Base-by-base conservation (phyloP, 1,139 yeast species). In the Diutina mesorugosa region DNA sequence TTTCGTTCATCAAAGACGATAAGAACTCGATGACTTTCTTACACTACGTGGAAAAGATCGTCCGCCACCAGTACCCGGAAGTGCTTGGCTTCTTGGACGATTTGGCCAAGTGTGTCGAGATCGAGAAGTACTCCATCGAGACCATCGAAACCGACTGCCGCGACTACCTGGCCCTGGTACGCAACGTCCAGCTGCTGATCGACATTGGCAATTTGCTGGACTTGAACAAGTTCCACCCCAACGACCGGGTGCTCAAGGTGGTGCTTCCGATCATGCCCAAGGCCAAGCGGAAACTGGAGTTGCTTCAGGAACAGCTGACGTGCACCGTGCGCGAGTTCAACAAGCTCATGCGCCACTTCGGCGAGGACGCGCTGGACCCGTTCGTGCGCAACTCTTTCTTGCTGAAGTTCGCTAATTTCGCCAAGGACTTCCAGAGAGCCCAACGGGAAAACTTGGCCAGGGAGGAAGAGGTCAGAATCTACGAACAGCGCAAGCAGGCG, bases 171-270 rank as follows among this genome's bases (percentile, higher is more conserved):
- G 80, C 79, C 57, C 72, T 81, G 10, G 77, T 87, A 57, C 78
- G 76, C 61, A 87, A 86, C 67, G 89, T 85, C 46, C 90, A 85
- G 64, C 76, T 83, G 35, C 85, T 91, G 4, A 73, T 87, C 57
- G 90, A 85, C 62, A 76, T 84, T 56, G 95, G 95, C 57, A 87
- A 86, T 63, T 76, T 87, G 67, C 85, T 90, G 66, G 91, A 87
- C 63, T 77, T 86, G 3, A 79, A 88, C 1, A 80, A 80, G 58
- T 87, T 87, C 70, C 95, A 87, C 67, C 93, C 95, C 3, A 71
- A 72, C 55, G 95, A 87, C 70, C 77, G 80, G 59, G 80, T 86
- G 10, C 70, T 86, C 63, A 76, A 80, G 56, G 82, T 81, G 57
- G 84, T 85, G 0, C 69, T 84, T 47, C 89, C 90, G 2, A 74